A percentile compares a stretch with the other conserved stretches of the same genome.
Conservation (phyloP, 805 yeast genomes). For the Crinitomyces ghanaensis region DNA sequence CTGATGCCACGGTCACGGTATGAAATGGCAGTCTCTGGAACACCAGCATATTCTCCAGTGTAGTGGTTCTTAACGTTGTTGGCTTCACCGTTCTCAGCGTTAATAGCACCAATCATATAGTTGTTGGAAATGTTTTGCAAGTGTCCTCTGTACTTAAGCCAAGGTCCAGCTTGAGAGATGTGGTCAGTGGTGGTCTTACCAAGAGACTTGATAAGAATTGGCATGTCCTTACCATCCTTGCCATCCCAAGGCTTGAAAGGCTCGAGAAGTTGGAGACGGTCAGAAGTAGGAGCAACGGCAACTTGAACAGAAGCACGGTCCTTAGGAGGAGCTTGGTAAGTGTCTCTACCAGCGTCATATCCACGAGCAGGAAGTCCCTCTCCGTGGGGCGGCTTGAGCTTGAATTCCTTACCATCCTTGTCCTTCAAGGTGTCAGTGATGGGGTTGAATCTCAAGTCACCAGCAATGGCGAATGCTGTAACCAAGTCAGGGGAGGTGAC, state of each 20-base stretch:
- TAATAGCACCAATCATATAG: slow-evolving; percentile 99
- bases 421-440: slow-evolving; percentile 80
- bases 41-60: slow-evolving; percentile 89
- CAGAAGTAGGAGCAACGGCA: slow-evolving; percentile 75
- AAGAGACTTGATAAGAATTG: slow-evolving; percentile 88
- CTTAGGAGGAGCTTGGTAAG: slow-evolving; percentile 93
- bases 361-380: slow-evolving; percentile 84
- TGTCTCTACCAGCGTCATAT: slow-evolving; percentile 86
- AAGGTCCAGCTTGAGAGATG: slow-evolving; percentile 99
- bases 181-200: slow-evolving; percentile 99
- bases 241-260: slow-evolving; percentile 97
- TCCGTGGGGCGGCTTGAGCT: slow-evolving; percentile 78
- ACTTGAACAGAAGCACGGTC: slow-evolving; percentile 71
- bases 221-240: slow-evolving; percentile 78
- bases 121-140: slow-evolving; percentile 96
- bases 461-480: slow-evolving; percentile 91
- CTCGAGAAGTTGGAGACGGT: slow-evolving; percentile 87
- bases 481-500: slow-evolving; percentile 95
- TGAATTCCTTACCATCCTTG: slow-evolving; percentile 82
- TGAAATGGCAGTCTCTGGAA: slow-evolving; percentile 91
- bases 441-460: slow-evolving; percentile 95
- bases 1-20: slow-evolving; percentile 87
- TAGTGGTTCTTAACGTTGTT: slow-evolving; percentile 79
- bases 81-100: slow-evolving; percentile 92
- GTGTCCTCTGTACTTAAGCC: slow-evolving; percentile 99